Evolutionary conservation across 768 basidiomycete species (phyloP).

Genomic region (Mycena pura): DNA sequence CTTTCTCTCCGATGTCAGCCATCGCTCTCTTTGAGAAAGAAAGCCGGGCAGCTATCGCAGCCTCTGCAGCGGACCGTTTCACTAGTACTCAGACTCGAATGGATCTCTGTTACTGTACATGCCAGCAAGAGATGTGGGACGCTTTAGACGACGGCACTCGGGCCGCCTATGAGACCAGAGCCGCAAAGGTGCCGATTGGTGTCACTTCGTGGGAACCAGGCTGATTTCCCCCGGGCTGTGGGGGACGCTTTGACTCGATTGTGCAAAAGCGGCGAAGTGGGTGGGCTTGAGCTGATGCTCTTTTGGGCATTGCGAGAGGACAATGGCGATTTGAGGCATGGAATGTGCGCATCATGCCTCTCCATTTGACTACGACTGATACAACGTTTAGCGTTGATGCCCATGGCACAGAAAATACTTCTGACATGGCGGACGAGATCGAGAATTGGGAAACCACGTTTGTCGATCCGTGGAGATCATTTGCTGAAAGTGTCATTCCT

Average conservation of each 20-base stretch:
- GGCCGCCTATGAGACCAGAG: not conserved
- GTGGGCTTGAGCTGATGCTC: too few relatives aligned
- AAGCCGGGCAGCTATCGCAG: not conserved
- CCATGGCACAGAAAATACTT: too few relatives aligned
- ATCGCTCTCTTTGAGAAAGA: not conserved
- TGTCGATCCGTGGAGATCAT: too few relatives aligned
- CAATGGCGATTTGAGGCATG: too few relatives aligned
- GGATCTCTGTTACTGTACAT: not conserved
- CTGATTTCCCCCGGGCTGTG: not conserved
- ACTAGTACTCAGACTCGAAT: not conserved
- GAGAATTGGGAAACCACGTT: too few relatives aligned
- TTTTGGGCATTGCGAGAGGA: too few relatives aligned
- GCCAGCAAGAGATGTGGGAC: not conserved
- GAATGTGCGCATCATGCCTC: too few relatives aligned
- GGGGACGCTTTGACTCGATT: not conserved
- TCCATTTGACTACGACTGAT: too few relatives aligned
- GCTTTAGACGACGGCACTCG: not conserved
- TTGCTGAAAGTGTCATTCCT: too few relatives aligned
- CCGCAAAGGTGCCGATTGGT: not conserved
- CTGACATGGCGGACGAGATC: too few relatives aligned
- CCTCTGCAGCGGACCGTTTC: not conserved
- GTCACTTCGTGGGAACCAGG: not conserved
- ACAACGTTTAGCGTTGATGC: too few relatives aligned
- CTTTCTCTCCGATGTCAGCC: not conserved
- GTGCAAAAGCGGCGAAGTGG: too few relatives aligned